Percentiles rank a stretch among this genome's conserved stretches.
Evolutionary conservation across 139 green algal genomes (phyloP).

Genomic region (Micractinium conductrix): DNA sequence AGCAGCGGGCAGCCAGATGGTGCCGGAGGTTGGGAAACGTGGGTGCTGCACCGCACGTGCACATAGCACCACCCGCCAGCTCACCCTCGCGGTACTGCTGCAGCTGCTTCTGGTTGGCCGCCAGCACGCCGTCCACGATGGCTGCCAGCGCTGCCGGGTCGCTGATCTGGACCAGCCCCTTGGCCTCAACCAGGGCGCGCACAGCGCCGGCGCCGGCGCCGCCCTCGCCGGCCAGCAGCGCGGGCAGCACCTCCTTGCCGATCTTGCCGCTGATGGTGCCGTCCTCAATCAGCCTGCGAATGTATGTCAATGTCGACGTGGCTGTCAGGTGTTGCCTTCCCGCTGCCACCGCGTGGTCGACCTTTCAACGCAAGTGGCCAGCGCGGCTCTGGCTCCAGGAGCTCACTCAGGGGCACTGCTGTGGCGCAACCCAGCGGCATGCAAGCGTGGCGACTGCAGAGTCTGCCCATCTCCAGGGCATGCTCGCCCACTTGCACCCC

Average conservation of each 20-base stretch:
- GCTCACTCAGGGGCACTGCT: too few species aligned
- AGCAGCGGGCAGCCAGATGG: background rate
- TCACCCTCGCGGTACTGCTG: constrained; percentile 68
- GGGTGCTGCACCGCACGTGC: background rate
- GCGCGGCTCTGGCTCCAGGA: too few species aligned
- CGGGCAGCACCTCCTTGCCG: constrained; percentile 92
- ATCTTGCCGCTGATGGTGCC: constrained; percentile 97
- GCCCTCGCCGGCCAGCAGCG: constrained; percentile 74
- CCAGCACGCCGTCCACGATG: constrained; percentile 86
- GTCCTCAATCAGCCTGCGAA: constrained; percentile 87
- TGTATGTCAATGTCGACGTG: too few species aligned
- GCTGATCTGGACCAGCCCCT: constrained; percentile 87
- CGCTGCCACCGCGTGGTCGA: too few species aligned
- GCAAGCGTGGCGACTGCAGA: too few species aligned
- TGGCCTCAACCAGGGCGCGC: constrained; percentile 65
- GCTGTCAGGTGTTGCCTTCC: too few species aligned
- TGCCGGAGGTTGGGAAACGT: background rate
- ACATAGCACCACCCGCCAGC: background rate
- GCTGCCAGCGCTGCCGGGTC: constrained; percentile 76
- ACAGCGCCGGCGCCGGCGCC: constrained; percentile 55
- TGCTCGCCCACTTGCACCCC: too few species aligned
- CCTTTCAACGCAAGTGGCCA: too few species aligned
- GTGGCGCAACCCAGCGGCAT: too few species aligned
- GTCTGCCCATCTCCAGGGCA: too few species aligned
- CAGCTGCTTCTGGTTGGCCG: constrained; percentile 85